Conservation (phyloP, 2,329 filamentous ascomycete genomes). For the Beauveria sp. region DNA sequence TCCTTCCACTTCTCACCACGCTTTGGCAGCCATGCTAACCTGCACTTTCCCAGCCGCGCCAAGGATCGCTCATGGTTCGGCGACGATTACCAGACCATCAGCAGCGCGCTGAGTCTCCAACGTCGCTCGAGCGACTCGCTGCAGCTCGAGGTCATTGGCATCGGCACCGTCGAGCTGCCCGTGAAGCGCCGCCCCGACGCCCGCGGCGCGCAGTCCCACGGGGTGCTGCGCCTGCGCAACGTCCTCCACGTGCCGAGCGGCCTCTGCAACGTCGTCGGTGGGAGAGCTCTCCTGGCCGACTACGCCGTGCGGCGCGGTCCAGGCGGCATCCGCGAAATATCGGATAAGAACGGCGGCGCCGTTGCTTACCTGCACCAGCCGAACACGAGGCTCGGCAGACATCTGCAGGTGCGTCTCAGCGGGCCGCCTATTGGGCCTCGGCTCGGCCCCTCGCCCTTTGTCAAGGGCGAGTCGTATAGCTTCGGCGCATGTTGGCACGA, state of each 20-base stretch:
- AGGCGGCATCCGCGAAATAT: neutral
- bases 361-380: neutral
- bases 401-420: neutral
- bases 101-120: neutral
- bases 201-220: conserved; percentile 3
- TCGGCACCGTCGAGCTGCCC: conserved; percentile 9
- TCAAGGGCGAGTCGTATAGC: neutral
- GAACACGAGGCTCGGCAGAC: too few species aligned
- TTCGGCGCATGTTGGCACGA: neutral
- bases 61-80: conserved; percentile 13
- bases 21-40: neutral
- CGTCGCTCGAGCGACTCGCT: too few species aligned
- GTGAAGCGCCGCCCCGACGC: conserved; percentile 6
- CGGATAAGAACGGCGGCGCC: neutral
- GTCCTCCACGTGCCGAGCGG: neutral
- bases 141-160: neutral
- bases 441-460: neutral
- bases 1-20: neutral
- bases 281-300: neutral
- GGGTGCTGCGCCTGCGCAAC: neutral
- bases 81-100: conserved; percentile 10
- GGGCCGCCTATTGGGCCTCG: neutral
- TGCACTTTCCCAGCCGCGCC: neutral
- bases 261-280: conserved; percentile 2
- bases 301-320: neutral